phyloP scores from a whole-genome alignment of 2,329 filamentous ascomycete genomes.

The Botrytis deweyae region DNA sequence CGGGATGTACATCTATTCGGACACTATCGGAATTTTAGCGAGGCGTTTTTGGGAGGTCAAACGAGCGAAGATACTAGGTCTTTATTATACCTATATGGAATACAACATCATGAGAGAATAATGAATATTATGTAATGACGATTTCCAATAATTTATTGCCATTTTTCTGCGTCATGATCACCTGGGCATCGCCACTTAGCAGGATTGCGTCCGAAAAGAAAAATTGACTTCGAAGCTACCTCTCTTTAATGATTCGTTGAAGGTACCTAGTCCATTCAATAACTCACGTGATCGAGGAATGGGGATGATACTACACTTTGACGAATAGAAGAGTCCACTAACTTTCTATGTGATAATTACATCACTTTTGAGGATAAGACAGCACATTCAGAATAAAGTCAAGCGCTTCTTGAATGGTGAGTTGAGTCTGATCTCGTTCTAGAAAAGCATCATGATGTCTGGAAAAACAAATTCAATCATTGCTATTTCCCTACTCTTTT shows the following conservation, averaged over 20 bases:
- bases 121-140: background rate
- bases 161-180: background rate
- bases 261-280: background rate
- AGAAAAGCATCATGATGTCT: background rate
- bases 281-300: background rate
- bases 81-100: background rate
- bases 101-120: background rate
- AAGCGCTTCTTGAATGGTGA: background rate
- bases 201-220: background rate
- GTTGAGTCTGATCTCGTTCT: background rate
- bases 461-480: background rate
- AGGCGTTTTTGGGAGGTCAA: background rate
- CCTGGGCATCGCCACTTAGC: background rate
- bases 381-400: background rate
- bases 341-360: background rate
- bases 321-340: background rate
- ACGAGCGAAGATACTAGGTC: background rate
- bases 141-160: background rate
- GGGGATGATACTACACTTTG: background rate
- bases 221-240: background rate
- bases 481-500: background rate
- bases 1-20: background rate
- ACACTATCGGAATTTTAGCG: background rate
- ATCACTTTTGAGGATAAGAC: background rate
- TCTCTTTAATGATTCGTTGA: background rate